Conservation (phyloP, 1,284 basidiomycete genomes). For the Lignosus rhinocerotis region DNA sequence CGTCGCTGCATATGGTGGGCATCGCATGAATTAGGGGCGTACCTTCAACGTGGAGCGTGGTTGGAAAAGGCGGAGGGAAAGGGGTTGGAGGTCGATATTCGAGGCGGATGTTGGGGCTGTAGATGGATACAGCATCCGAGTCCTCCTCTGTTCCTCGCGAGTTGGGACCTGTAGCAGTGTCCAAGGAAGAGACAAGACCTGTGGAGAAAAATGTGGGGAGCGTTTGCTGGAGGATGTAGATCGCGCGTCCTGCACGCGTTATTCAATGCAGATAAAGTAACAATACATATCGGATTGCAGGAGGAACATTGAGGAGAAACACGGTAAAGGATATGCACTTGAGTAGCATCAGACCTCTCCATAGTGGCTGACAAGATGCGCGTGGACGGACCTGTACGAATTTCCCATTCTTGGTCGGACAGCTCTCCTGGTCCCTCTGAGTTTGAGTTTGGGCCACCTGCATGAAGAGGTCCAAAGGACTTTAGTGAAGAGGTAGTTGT, state of each 20-base stretch:
- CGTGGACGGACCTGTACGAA: conserved; percentile 54
- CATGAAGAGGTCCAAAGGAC: not conserved
- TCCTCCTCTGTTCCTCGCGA: conserved; percentile 11
- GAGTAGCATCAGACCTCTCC: conserved; percentile 18
- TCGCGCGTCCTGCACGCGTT: conserved; percentile 57
- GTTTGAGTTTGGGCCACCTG: not conserved
- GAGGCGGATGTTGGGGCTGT: conserved; percentile 35
- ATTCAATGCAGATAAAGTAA: not conserved
- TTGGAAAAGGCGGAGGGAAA: conserved; percentile 68
- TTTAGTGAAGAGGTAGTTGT: not conserved
- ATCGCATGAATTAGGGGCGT: conserved; percentile 14
- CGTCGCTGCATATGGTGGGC: not conserved
- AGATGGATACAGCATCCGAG: conserved; percentile 32
- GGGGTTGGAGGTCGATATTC: conserved; percentile 64
- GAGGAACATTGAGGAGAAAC: not conserved
- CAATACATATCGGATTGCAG: not conserved
- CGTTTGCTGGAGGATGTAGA: conserved; percentile 66
- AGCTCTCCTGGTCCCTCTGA: conserved; percentile 21
- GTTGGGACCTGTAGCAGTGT: conserved; percentile 32
- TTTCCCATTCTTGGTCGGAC: conserved; percentile 61
- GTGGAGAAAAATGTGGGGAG: conserved; percentile 71
- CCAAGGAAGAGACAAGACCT: conserved; percentile 61
- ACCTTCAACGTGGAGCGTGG: conserved; percentile 71
- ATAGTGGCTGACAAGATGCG: not conserved
- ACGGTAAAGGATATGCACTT: not conserved